Percentiles rank a stretch among this genome's conserved stretches.
phyloP scores from a whole-genome alignment of 306 rosid genomes.

The Cyamopsis tetragonoloba region DNA sequence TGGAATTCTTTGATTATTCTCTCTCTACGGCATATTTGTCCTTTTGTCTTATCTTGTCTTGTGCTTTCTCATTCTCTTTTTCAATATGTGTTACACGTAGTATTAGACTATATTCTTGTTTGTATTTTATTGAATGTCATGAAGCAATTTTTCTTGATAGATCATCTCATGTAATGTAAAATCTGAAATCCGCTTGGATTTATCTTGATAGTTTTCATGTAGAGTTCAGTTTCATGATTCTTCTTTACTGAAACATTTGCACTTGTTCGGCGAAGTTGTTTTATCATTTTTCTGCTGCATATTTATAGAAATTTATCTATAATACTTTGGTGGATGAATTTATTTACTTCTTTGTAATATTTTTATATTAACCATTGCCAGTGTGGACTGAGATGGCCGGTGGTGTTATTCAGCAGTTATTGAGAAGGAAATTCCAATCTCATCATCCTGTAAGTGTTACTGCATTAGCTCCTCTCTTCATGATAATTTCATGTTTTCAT shows the following conservation, averaged over 20 bases:
- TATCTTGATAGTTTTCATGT: background rate
- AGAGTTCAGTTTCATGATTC: background rate
- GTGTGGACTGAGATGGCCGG: slow-evolving; percentile 74
- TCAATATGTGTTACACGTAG: background rate
- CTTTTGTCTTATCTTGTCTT: background rate
- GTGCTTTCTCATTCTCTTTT: background rate
- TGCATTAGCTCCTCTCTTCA: background rate
- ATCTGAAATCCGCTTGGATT: background rate
- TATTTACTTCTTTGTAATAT: background rate
- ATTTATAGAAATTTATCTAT: background rate
- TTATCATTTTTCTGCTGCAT: background rate
- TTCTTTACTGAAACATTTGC: background rate
- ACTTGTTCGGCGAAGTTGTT: background rate
- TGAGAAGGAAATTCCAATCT: slow-evolving; percentile 69
- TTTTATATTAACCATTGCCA: slow-evolving; percentile 25
- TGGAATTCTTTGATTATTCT: background rate
- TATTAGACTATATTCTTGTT: background rate
- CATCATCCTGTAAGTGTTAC: slow-evolving; percentile 62
- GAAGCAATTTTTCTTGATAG: background rate
- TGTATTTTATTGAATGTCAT: background rate
- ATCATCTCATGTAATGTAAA: background rate
- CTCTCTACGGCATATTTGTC: background rate
- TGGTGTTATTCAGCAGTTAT: slow-evolving; percentile 63
- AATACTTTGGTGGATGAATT: background rate
- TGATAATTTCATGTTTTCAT: background rate